Conservation (phyloP, 2,329 filamentous ascomycete species). For the Nothophaeocryptopus gaeumannii region DNA sequence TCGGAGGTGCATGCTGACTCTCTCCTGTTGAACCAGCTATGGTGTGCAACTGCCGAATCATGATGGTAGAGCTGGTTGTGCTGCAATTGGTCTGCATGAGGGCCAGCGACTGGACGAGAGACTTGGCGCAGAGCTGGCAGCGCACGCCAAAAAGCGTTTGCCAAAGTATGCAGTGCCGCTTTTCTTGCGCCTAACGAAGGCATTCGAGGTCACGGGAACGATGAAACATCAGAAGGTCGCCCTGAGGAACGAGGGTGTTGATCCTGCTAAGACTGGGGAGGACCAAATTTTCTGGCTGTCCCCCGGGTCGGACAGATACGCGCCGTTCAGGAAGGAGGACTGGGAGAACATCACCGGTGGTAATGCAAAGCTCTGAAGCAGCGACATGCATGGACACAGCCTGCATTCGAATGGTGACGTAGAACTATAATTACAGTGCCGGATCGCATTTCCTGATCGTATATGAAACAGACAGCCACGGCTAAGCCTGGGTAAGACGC, state of each 20-base stretch:
- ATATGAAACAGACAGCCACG: too few species aligned
- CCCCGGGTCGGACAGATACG: slow-evolving; percentile 58
- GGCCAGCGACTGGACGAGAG: slow-evolving; percentile 36
- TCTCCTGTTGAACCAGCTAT: slow-evolving; percentile 45
- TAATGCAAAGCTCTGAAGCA: slow-evolving; percentile 68
- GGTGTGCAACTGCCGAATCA: slow-evolving; percentile 76
- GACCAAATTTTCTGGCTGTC: slow-evolving; percentile 66
- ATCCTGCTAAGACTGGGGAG: slow-evolving; percentile 54
- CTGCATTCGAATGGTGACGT: too few species aligned
- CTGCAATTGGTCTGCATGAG: slow-evolving; percentile 58
- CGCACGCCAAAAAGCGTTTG: slow-evolving; percentile 56
- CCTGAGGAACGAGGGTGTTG: slow-evolving; percentile 70
- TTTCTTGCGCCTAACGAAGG: slow-evolving; percentile 66
- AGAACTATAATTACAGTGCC: background rate
- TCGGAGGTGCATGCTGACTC: too few species aligned
- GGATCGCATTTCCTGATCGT: too few species aligned
- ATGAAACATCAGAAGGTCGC: slow-evolving; percentile 84
- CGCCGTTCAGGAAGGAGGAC: slow-evolving; percentile 62
- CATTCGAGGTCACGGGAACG: slow-evolving; percentile 71
- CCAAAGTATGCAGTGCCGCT: slow-evolving; percentile 74
- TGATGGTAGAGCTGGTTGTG: slow-evolving; percentile 81
- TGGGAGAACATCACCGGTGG: slow-evolving; percentile 68
- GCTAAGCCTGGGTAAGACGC: too few species aligned
- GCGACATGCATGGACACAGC: background rate
- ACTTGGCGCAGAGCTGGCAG: slow-evolving; percentile 53